Base-by-base conservation (phyloP, 176 grass and related monocot species). In the Hsuehochloa calcarea region DNA sequence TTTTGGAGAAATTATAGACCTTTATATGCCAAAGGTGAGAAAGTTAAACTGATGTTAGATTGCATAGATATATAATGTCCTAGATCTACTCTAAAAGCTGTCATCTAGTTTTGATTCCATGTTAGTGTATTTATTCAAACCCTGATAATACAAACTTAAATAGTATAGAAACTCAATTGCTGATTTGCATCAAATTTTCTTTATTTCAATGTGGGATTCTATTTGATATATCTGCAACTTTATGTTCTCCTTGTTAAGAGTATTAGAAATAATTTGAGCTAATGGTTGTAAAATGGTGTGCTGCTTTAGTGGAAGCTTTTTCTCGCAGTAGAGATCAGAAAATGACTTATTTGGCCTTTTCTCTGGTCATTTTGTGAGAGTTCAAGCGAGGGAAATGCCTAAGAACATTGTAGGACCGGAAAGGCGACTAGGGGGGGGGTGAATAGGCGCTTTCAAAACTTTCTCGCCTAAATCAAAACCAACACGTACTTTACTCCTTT, bases 11-110 rank as follows among this genome's bases (percentile, higher is more conserved):
- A 92, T 92, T 70, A 92, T 80, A 59, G 93, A 95, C 72, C 85
- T 95, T 63, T 95, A 92, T 81, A 92, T 95, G 93, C 93, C 93
- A 78, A 95, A 95, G 90, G 93, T 95, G 52, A 95, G 84, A 37
- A 56, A 70, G 6, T 58, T 46, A 71, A 61, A 65, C 49, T 75
- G 31, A 61, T 61, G 73, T 50, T 65, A 54, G 14, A 67, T 20
- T 45, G 34, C 11, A 15, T 58, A 60, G 37, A 25, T 6, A 75
- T 64, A 41, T 61, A 61, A 31, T 72, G 65, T 65, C 15, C 13
- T 75, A 14, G 35, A 67, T 84, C 29, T 12, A 76, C 27, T 84
- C 27, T 11, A 75, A 39, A 19, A 68, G 23, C n/a, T 3, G 0
- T 34, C 34, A 56, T 77, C 47, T 58, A 58, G 31, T 75, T 85